Base-by-base conservation (phyloP, 257 asterid genomes). In the Primulina huaijiensis region DNA sequence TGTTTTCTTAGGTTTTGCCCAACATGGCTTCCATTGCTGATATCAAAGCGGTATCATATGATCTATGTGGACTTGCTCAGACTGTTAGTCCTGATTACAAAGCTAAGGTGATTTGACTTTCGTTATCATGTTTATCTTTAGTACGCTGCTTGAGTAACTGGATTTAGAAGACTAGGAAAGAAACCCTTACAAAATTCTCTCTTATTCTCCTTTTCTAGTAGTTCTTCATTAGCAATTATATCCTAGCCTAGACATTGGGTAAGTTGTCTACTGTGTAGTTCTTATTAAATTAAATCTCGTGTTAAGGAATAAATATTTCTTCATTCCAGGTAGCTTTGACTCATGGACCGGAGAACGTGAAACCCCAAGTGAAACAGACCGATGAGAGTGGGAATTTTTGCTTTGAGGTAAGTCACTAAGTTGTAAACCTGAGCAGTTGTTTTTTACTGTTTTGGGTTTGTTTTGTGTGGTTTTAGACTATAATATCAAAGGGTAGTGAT, bases 331-430 rank as follows among this genome's bases (percentile, higher is more conserved):
- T 93, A 72, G 95, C 97, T 78, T 82, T 93, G 87, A 89, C 97
- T 79, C 97, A 90, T 80, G 97, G 97, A 77, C 97, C 95, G 23
- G 94, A 87, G 81, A 86, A 81, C 81, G 94, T 86, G 77, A 93
- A 89, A 77, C 97, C 94, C 72, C 98, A 89, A 80, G 86, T 86
- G 77, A 86, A 82, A 81, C 88, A 80, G 77, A 79, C 96, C 29
- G 95, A 89, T 77, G 83, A 74, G 58, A 73, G 69, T 81, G 97
- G 97, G 30, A 82, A 78, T 62, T 89, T 93, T 86, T 93, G 97
- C 92, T 93, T 90, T 80, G 95, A 90, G 95, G 98, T 85, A 72
- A 71, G 82, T 73, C 43, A 37, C 43, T 37, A 38, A 9, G 50
- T 75, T 16, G 52, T 70, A 55, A 23, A 46, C 67, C 43, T 53